Conservation (phyloP, 306 rosid species). For the Sechiopsis laciniata region DNA sequence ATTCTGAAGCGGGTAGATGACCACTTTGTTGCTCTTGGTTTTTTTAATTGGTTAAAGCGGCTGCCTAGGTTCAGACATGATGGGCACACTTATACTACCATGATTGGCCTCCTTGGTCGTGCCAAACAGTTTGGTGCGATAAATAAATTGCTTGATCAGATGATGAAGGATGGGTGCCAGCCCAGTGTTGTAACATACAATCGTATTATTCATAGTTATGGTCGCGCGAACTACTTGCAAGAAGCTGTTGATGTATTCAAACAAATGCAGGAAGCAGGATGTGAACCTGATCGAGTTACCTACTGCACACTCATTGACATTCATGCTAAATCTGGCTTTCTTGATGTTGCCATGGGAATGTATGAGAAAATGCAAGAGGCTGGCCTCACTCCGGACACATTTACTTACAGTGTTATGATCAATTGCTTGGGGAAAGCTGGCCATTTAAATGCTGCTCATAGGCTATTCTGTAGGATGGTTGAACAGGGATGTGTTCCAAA, state of each 20-base stretch:
- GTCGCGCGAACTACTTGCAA: slow-evolving; percentile 83
- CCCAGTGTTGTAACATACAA: slow-evolving; percentile 94
- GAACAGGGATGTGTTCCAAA: slow-evolving; percentile 82
- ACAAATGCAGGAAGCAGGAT: slow-evolving; percentile 67
- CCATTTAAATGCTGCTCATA: slow-evolving; percentile 68
- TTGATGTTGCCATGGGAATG: slow-evolving; percentile 73
- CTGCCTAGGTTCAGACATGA: slow-evolving; percentile 72
- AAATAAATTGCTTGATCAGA: slow-evolving; percentile 63
- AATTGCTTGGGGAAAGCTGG: slow-evolving; percentile 96
- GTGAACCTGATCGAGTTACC: slow-evolving; percentile 89
- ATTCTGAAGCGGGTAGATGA: slow-evolving; percentile 73
- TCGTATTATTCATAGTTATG: slow-evolving; percentile 84
- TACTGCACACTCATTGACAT: slow-evolving; percentile 93
- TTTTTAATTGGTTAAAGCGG: slow-evolving; percentile 75
- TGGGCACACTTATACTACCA: slow-evolving; percentile 85
- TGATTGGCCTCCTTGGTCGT: slow-evolving; percentile 93
- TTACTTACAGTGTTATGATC: slow-evolving; percentile 92
- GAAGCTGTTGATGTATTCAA: slow-evolving; percentile 71
- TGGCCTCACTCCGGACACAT: slow-evolving; percentile 88
- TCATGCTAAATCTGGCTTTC: slow-evolving; percentile 89
- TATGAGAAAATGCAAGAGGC: slow-evolving; percentile 80
- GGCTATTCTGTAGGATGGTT: slow-evolving; percentile 77
- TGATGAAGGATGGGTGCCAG: slow-evolving; percentile 75
- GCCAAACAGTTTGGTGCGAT: slow-evolving; percentile 75
- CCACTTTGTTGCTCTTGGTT: slow-evolving; percentile 63